Percentiles rank a stretch among this genome's conserved stretches.
Evolutionary conservation across 768 basidiomycete species (phyloP).

Genomic region (Sutorius australiensis): DNA sequence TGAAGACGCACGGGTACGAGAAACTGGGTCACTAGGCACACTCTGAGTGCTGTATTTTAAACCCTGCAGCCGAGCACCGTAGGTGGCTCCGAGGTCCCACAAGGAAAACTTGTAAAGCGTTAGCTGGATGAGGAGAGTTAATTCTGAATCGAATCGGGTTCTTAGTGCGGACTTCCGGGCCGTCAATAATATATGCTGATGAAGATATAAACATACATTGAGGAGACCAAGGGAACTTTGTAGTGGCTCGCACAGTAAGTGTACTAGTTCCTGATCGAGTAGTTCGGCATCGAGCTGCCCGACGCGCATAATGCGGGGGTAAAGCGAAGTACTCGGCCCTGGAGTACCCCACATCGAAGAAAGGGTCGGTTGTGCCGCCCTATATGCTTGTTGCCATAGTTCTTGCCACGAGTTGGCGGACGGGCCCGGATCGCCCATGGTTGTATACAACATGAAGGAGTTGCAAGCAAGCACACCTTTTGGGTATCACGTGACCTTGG

Average conservation of each 20-base stretch:
- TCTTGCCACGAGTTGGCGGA: conserved; percentile 21
- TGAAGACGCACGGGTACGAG: conserved; percentile 23
- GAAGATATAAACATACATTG: conserved; percentile 45
- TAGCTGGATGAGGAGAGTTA: conserved; percentile 64
- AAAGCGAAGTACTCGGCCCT: conserved; percentile 26
- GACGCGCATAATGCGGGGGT: conserved; percentile 66
- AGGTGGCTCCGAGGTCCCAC: conserved; percentile 76
- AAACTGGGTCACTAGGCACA: neutral
- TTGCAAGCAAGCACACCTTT: no score
- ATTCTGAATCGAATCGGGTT: conserved; percentile 68
- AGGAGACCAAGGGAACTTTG: conserved; percentile 63
- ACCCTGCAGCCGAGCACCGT: conserved; percentile 81
- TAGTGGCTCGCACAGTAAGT: conserved; percentile 80
- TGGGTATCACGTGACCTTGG: conserved; percentile 13
- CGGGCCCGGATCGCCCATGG: conserved; percentile 14
- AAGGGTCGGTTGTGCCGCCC: conserved; percentile 53
- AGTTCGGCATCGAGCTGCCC: conserved; percentile 90
- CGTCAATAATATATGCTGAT: conserved; percentile 14
- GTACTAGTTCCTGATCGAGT: conserved; percentile 82
- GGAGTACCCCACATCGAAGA: conserved; percentile 44
- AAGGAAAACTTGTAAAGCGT: conserved; percentile 78
- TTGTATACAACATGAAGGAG: neutral
- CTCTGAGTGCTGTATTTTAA: conserved; percentile 49
- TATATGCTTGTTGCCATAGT: conserved; percentile 64
- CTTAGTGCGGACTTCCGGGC: conserved; percentile 50